Evolutionary conservation across 208 protist species (phyloP).

Genomic region (Lotmaria passim): DNA sequence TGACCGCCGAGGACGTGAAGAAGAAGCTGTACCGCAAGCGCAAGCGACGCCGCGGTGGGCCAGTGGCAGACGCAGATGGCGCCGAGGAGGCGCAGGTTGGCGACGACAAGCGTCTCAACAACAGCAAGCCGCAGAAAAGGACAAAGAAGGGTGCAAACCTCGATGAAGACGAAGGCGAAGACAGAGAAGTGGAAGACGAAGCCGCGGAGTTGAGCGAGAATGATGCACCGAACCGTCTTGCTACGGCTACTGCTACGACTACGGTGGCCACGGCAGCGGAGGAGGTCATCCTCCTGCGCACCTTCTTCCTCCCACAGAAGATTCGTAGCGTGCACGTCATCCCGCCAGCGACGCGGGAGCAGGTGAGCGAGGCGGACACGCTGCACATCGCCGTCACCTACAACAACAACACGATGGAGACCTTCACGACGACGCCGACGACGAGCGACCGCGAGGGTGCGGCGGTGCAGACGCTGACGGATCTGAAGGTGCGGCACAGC

Average conservation of each 20-base stretch:
- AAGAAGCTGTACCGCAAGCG: conserved; percentile 77
- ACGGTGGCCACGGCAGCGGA: conserved; percentile 57
- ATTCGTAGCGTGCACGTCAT: conserved; percentile 83
- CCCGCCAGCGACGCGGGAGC: conserved; percentile 41
- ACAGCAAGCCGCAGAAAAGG: conserved; percentile 16
- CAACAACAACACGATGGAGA: conserved; percentile 83
- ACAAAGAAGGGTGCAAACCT: conserved; percentile 20
- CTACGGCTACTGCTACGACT: background rate
- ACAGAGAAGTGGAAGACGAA: conserved; percentile 10
- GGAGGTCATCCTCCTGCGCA: conserved; percentile 72
- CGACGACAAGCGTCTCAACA: background rate
- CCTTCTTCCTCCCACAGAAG: conserved; percentile 84
- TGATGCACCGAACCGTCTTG: too few relatives aligned
- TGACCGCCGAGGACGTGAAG: conserved; percentile 70
- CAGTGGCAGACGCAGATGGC: conserved; percentile 1
- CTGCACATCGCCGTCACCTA: conserved; percentile 88
- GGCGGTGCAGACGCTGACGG: conserved; percentile 64
- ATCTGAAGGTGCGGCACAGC: conserved; percentile 62
- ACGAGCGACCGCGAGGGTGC: conserved; percentile 59
- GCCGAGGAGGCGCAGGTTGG: background rate
- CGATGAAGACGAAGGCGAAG: conserved; percentile 28
- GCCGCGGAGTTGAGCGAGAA: background rate
- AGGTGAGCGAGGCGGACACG: conserved; percentile 34
- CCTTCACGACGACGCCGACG: conserved; percentile 74
- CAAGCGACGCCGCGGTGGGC: conserved; percentile 53